Conservation (phyloP, 768 basidiomycete genomes). For the Boletus insuetus region DNA sequence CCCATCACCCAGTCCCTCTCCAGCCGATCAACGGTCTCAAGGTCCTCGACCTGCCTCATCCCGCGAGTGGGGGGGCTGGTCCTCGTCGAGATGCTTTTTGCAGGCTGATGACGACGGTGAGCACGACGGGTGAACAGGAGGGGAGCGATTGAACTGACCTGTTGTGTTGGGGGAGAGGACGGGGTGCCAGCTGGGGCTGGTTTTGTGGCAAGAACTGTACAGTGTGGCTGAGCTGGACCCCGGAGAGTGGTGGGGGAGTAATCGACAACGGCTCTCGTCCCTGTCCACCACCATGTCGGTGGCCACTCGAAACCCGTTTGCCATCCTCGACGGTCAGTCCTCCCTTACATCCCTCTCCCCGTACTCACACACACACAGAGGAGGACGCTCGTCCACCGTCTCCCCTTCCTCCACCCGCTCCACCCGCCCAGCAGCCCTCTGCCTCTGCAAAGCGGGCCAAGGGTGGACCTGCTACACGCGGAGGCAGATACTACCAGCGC, state of each 20-base stretch:
- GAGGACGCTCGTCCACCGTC: slow-evolving; percentile 38
- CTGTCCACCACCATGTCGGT: slow-evolving; percentile 65
- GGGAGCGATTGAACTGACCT: slow-evolving; percentile 38
- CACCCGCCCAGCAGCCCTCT: slow-evolving; percentile 31
- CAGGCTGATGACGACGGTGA: slow-evolving; percentile 41
- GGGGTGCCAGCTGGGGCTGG: not conserved
- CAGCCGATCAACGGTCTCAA: slow-evolving; percentile 87
- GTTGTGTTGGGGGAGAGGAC: slow-evolving; percentile 30
- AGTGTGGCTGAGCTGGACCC: slow-evolving; percentile 50
- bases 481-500: slow-evolving; percentile 67
- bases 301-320: slow-evolving; percentile 85
- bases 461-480: slow-evolving; percentile 60
- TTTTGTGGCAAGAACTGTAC: slow-evolving; percentile 38
- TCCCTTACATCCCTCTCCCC: not conserved
- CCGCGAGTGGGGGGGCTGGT: slow-evolving; percentile 59
- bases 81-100: slow-evolving; percentile 90
- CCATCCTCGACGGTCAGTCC: slow-evolving; percentile 71
- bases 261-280: not conserved
- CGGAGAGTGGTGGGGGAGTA: slow-evolving; percentile 19
- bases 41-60: slow-evolving; percentile 80
- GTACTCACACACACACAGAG: slow-evolving; percentile 33
- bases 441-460: slow-evolving; percentile 45
- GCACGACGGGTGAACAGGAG: not conserved
- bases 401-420: slow-evolving; percentile 35
- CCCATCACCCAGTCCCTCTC: slow-evolving; percentile 66